Evolutionary conservation across 306 rosid species (phyloP).

Genomic region (Vigna hirtella): DNA sequence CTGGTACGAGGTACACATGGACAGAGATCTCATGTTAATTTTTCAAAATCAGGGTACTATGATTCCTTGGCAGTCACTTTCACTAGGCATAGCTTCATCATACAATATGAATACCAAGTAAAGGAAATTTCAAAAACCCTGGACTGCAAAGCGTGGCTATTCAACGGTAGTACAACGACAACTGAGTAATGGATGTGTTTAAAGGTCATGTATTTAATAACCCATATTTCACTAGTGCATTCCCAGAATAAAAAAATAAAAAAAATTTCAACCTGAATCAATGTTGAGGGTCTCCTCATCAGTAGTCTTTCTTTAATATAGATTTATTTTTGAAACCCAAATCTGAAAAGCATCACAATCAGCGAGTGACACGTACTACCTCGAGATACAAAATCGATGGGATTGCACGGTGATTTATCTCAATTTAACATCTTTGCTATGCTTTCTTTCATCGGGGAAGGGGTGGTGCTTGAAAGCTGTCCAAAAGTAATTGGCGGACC

Average conservation of each 20-base stretch:
- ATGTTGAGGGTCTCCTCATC: not conserved
- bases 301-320: not conserved
- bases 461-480: not conserved
- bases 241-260: not conserved
- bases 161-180: not conserved
- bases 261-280: not conserved
- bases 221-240: not conserved
- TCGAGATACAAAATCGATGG: not conserved
- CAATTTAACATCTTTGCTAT: not conserved
- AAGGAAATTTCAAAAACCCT: not conserved
- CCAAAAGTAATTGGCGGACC: not conserved
- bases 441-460: not conserved
- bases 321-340: not conserved
- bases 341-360: not conserved
- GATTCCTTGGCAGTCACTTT: slow-evolving; percentile 77
- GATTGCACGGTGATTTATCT: not conserved
- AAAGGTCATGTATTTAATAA: not conserved
- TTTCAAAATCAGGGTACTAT: slow-evolving; percentile 73
- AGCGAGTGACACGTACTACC: not conserved
- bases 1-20: slow-evolving; percentile 76
- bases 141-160: not conserved
- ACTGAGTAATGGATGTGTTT: not conserved
- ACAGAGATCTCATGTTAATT: slow-evolving; percentile 71
- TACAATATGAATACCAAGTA: not conserved
- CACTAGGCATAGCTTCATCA: slow-evolving; percentile 71